Evolutionary conservation across 192 early-diverging fungal genomes (phyloP).

Genomic region (Oehlia diaphana): DNA sequence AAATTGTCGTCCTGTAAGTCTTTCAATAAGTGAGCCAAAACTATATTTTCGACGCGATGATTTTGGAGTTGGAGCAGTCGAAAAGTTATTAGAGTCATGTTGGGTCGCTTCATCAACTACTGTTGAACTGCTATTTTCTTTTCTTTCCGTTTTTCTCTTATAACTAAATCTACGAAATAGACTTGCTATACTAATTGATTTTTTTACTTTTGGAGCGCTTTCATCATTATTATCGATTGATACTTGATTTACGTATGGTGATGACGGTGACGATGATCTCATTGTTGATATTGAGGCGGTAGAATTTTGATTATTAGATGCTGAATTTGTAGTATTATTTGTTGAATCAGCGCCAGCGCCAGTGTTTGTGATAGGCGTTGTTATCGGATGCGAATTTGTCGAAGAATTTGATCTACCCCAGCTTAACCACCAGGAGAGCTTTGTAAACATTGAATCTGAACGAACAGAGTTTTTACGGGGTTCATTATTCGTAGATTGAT

Average conservation of each 20-base stretch:
- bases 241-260: neutral
- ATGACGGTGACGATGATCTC: neutral
- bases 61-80: neutral
- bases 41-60: neutral
- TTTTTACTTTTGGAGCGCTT: neutral
- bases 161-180: constrained; percentile 20
- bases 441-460: neutral
- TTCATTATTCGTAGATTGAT: neutral
- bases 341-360: neutral
- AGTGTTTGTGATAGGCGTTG: neutral
- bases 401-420: constrained; percentile 2
- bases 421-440: constrained; percentile 19
- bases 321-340: neutral
- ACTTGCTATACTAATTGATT: neutral
- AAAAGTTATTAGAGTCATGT: neutral
- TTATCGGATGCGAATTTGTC: no score
- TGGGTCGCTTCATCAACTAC: neutral
- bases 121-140: constrained; percentile 5
- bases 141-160: neutral
- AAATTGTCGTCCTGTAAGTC: neutral
- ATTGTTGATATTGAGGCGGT: neutral
- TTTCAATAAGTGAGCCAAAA: constrained; percentile 6
- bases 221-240: neutral
- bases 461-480: neutral
- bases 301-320: neutral